These are phyloP conservation scores for Rosa hybrid DNA, from an alignment of 331 rosid species.

Conservation along the genomic window DNA sequence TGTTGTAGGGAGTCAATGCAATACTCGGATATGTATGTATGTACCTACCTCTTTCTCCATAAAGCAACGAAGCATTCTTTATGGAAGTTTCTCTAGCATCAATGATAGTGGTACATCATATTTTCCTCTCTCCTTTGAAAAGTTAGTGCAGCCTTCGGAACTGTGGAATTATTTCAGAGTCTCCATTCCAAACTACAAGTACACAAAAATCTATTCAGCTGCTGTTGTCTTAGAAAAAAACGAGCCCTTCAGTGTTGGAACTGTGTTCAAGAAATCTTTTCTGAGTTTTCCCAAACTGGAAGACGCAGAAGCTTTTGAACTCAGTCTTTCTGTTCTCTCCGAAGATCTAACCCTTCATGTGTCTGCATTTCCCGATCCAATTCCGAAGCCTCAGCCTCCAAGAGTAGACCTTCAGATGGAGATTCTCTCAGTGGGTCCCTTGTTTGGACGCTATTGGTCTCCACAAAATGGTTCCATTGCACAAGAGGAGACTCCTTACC, in stretches of 20 bases:
- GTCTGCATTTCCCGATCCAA: slow-evolving; percentile 49
- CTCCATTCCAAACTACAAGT: slow-evolving; percentile 63
- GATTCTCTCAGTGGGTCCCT: slow-evolving; percentile 69
- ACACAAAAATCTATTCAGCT: slow-evolving; percentile 54
- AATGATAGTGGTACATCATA: slow-evolving; percentile 36
- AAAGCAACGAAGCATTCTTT: slow-evolving; percentile 63
- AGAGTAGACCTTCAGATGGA: slow-evolving; percentile 63
- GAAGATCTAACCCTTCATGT: slow-evolving; percentile 82
- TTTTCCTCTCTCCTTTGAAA: slow-evolving; percentile 78
- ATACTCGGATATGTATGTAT: slow-evolving; percentile 73
- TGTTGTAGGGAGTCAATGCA: slow-evolving; percentile 52
- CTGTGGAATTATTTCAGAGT: slow-evolving; percentile 71
- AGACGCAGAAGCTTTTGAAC: slow-evolving; percentile 52
- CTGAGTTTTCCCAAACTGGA: slow-evolving; percentile 84
- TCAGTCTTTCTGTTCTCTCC: slow-evolving; percentile 69
- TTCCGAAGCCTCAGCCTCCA: slow-evolving; percentile 33
- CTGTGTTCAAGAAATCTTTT: slow-evolving; percentile 72
- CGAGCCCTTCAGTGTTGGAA: slow-evolving; percentile 63
- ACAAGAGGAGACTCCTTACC: slow-evolving; percentile 56
- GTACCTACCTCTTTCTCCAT: slow-evolving; percentile 74
- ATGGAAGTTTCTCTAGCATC: slow-evolving; percentile 68
- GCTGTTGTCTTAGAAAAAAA: slow-evolving; percentile 56
- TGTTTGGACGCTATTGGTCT: slow-evolving; percentile 64
- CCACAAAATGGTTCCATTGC: slow-evolving; percentile 41
- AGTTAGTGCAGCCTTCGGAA: slow-evolving; percentile 58